Conservation (phyloP, 345 rosid species). For the Mercurialis annua region DNA sequence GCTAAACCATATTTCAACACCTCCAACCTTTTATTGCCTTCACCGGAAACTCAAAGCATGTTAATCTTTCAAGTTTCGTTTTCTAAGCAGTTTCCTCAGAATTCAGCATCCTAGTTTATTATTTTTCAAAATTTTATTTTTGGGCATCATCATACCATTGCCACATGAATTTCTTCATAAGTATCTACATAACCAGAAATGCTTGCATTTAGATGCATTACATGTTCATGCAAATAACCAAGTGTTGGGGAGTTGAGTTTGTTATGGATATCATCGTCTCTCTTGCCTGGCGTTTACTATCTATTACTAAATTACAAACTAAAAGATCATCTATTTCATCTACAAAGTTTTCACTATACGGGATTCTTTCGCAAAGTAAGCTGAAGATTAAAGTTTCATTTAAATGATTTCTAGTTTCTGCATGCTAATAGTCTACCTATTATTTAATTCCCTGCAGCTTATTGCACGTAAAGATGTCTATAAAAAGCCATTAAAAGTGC, state of each 20-base stretch:
- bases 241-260: too few relatives aligned
- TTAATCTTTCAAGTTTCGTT: neutral
- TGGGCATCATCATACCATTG: neutral
- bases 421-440: neutral
- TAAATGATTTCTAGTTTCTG: neutral
- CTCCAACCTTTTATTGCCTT: neutral
- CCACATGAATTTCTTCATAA: neutral
- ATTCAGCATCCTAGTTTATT: neutral
- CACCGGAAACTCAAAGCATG: neutral
- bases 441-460: neutral
- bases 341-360: neutral
- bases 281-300: too few relatives aligned
- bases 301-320: too few relatives aligned
- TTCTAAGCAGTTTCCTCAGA: neutral
- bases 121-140: neutral
- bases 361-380: neutral
- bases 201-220: too few relatives aligned
- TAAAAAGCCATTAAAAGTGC: neutral
- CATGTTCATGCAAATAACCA: too few relatives aligned
- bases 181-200: too few relatives aligned
- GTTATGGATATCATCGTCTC: too few relatives aligned
- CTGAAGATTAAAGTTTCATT: neutral
- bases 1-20: neutral
- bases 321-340: neutral
- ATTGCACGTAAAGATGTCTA: neutral